A percentile compares a stretch with the other conserved stretches of the same genome.
phyloP scores from a whole-genome alignment of 1,139 yeast genomes.

The Debaryomycetaceae sp. region DNA sequence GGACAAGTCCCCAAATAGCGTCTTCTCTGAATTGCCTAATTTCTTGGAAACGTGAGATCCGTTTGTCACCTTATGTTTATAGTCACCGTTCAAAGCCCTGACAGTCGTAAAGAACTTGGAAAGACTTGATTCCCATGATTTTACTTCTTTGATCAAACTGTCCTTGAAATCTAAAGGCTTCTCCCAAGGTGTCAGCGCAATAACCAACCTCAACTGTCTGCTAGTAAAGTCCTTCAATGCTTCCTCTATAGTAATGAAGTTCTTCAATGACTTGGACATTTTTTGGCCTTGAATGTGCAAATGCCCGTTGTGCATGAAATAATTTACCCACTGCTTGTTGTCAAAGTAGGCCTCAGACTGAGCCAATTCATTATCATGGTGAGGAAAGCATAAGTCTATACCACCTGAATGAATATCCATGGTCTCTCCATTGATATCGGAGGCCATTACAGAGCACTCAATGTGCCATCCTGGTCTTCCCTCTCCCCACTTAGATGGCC shows the following conservation, averaged over 20 bases:
- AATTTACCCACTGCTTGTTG: slow-evolving; percentile 92
- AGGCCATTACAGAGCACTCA: slow-evolving; percentile 98
- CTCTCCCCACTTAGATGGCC: slow-evolving; percentile 94
- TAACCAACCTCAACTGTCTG: slow-evolving; percentile 84
- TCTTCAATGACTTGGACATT: slow-evolving; percentile 93
- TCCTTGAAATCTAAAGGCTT: slow-evolving; percentile 90
- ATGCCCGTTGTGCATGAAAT: slow-evolving; percentile 95
- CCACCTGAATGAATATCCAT: slow-evolving; percentile 98
- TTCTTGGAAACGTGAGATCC: slow-evolving; percentile 56
- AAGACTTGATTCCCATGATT: slow-evolving; percentile 66
- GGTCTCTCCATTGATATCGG: slow-evolving; percentile 74
- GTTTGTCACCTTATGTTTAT: slow-evolving; percentile 46
- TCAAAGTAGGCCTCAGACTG: slow-evolving; percentile 93
- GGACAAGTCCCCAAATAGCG: slow-evolving; percentile 49
- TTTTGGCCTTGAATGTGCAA: slow-evolving; percentile 97
- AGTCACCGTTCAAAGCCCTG: slow-evolving; percentile 68
- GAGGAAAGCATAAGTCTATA: slow-evolving; percentile 97
- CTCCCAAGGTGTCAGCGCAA: slow-evolving; percentile 91
- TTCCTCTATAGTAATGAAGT: slow-evolving; percentile 91
- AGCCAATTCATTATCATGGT: slow-evolving; percentile 96
- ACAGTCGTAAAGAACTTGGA: slow-evolving; percentile 82
- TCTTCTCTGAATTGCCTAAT: slow-evolving; percentile 48
- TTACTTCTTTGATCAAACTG: slow-evolving; percentile 70
- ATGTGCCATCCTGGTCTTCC: slow-evolving; percentile 99
- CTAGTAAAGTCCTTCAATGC: slow-evolving; percentile 70